These are phyloP conservation scores for Canna indica DNA, from an alignment of 176 grass and related monocot species.

Conservation along the genomic window DNA sequence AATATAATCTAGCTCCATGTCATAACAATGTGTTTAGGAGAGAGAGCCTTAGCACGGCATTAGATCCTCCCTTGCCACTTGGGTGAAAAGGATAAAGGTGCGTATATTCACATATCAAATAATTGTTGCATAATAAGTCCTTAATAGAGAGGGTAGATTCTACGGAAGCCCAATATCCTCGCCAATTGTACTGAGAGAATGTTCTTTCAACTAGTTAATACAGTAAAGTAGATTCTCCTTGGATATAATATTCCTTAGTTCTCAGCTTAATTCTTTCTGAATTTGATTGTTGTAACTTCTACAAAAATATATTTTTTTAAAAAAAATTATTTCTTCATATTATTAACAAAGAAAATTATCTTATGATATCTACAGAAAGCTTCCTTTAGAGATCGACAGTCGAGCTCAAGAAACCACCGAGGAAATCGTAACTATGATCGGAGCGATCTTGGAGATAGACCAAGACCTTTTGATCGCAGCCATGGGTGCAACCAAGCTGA, in stretches of 20 bases:
- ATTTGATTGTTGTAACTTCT: neutral
- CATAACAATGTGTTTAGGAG: too few species aligned
- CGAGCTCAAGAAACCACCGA: constrained; percentile 64
- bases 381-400: constrained; percentile 45
- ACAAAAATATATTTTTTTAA: neutral
- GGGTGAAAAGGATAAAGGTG: too few species aligned
- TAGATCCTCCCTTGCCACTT: too few species aligned
- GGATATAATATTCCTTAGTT: neutral
- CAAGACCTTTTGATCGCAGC: constrained; percentile 35
- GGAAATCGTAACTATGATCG: constrained; percentile 51
- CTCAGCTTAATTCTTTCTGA: too few species aligned
- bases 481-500: constrained; percentile 52
- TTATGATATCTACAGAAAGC: constrained; percentile 38
- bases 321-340: neutral
- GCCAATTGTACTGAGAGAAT: neutral
- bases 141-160: too few species aligned
- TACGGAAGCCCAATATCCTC: too few species aligned
- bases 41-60: too few species aligned
- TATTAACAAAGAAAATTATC: neutral
- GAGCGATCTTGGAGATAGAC: constrained; percentile 43
- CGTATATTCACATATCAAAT: too few species aligned
- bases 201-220: neutral
- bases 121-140: too few species aligned
- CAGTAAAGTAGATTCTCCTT: neutral
- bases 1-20: too few species aligned